phyloP scores from a whole-genome alignment of 192 early-diverging fungal genomes.

The Dissophora globulifera region DNA sequence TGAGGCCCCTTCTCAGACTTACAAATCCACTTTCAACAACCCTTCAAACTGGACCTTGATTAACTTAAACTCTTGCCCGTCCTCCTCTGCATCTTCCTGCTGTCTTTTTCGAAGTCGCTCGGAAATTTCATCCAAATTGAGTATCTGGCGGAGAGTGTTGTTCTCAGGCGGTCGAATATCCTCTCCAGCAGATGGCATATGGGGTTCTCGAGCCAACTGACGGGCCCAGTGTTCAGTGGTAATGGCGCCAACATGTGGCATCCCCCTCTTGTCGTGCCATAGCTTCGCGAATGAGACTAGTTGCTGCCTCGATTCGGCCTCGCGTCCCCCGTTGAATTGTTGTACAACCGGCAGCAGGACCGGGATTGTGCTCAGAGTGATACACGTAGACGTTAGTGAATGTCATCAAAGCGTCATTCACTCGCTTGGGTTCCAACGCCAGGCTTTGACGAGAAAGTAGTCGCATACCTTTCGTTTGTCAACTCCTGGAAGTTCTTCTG shows the following conservation, averaged over 20 bases:
- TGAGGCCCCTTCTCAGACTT: too few species aligned
- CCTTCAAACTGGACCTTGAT: neutral
- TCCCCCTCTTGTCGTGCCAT: too few species aligned
- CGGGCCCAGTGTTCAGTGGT: too few species aligned
- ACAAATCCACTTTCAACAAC: neutral
- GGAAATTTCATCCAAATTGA: neutral
- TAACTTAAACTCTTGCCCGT: neutral
- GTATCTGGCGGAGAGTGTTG: neutral
- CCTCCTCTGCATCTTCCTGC: neutral
- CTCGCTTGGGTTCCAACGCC: neutral
- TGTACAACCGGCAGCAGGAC: neutral
- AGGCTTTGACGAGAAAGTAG: neutral
- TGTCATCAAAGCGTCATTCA: neutral
- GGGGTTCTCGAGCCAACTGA: too few species aligned
- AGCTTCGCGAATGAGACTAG: too few species aligned
- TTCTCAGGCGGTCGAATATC: neutral
- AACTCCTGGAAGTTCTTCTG: conserved; percentile 2
- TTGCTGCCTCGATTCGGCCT: too few species aligned
- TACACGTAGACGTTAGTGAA: neutral
- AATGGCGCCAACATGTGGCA: too few species aligned
- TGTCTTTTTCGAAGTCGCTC: neutral
- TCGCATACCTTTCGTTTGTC: too few species aligned
- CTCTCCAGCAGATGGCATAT: too few species aligned
- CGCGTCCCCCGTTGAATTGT: neutral
- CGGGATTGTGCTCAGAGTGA: neutral